Evolutionary conservation across 202 grass and related monocot genomes (phyloP), one percentile per base, ranked within the genome.

Genomic region (Schoenoplectus triqueter): DNA sequence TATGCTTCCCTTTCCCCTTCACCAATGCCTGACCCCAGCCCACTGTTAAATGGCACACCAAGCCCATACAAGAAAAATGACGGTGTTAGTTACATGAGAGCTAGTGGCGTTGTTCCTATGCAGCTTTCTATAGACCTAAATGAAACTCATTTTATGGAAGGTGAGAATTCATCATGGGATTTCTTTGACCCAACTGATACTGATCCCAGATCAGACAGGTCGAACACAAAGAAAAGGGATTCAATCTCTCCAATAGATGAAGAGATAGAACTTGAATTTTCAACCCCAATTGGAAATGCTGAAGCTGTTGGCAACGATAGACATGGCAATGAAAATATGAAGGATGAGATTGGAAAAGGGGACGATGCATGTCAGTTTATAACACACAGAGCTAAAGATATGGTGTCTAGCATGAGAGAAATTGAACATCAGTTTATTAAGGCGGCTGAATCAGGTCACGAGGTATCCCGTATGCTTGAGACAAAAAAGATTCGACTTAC

Each of bases 401-500:
- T 92, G 64, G 20, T 94, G 51, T 84, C 81, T 17, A 90, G 85
- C 85, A 89, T 92, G 22, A 87, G 86, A 75, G 88, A 92, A 51
- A 87, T 94, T 70, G 92, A 94, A 73, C 73, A 76, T 67, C 86
- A 76, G 8, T 94, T 94, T 86, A 79, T 74, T 65, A 87, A 74
- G 76, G 90, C 88, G 42, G 86, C 88, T 31, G 86, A 92, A 31
- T 88, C 88, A 13, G 90, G 92, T 59, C 84, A 94, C 72, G 90
- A 92, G 74, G 77, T 94, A 48, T 92, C 82, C 3, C 87, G 86
- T 81, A 94, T 92, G 92, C 84, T 94, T 84, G 92, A 94, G 71
- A 87, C 84, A 13, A 88, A 70, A 64, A 90, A 85, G 71, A 82
- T 94, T 59, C 85, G 78, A 64, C 90, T 85, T 46, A 62, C 49